Percentiles rank a stretch among this genome's conserved stretches.
Conservation (phyloP, 805 yeast genomes). For the Teunomyces panamensis region DNA sequence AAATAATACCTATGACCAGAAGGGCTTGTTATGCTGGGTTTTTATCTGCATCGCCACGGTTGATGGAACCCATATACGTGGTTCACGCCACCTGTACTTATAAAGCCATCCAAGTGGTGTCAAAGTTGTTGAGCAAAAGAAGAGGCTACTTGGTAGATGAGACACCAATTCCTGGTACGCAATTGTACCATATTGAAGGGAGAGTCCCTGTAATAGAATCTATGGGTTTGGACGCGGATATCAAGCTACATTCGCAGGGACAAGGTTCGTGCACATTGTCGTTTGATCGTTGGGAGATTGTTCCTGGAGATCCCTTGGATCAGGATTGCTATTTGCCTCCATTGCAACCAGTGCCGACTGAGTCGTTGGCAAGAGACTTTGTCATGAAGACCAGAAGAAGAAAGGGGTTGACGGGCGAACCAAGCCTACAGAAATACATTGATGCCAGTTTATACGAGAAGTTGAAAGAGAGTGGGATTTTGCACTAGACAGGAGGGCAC, state of each 20-base stretch:
- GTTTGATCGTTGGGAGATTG: conserved; percentile 70
- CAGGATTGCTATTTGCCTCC: conserved; percentile 58
- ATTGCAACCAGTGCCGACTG: conserved; percentile 69
- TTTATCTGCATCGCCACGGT: conserved; percentile 70
- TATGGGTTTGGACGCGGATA: conserved; percentile 83
- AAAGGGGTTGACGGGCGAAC: conserved; percentile 76
- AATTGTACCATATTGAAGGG: conserved; percentile 58
- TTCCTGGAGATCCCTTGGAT: conserved; percentile 92
- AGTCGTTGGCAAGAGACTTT: conserved; percentile 81
- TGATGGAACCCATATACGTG: conserved; percentile 78
- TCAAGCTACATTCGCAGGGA: conserved; percentile 74
- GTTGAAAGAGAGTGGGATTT: conserved; percentile 47
- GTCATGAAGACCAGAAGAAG: conserved; percentile 84
- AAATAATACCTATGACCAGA: conserved; percentile 76
- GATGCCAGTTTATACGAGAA: conserved; percentile 56
- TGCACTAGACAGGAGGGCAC: conserved; percentile 2
- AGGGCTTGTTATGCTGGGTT: conserved; percentile 82
- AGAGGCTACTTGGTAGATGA: conserved; percentile 58
- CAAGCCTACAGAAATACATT: conserved; percentile 58
- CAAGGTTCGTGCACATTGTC: conserved; percentile 66
- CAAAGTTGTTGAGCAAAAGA: conserved; percentile 52
- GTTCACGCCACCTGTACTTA: conserved; percentile 57
- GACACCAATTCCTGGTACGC: conserved; percentile 69
- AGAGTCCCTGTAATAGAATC: conserved; percentile 86
- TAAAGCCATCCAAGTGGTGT: conserved; percentile 46